phyloP scores from a whole-genome alignment of 345 rosid species.

The Salix dunnii region DNA sequence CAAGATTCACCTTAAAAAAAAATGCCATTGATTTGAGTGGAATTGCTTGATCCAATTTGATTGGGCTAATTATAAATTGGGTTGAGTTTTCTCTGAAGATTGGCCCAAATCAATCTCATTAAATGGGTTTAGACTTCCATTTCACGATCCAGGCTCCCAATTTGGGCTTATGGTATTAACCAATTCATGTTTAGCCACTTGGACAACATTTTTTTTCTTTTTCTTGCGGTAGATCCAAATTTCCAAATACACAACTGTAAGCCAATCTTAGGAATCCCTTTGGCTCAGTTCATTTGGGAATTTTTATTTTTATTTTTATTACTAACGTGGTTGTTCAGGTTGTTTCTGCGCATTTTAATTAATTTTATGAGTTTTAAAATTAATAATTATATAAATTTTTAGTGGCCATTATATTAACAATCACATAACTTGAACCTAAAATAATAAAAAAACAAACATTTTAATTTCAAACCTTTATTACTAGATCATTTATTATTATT shows the following conservation, averaged over 20 bases:
- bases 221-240: too few species aligned
- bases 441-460: too few species aligned
- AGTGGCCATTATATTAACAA: too few species aligned
- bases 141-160: background rate
- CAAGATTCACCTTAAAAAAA: too few species aligned
- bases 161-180: background rate
- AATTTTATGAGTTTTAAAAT: too few species aligned
- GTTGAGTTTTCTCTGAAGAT: background rate
- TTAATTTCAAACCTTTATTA: too few species aligned
- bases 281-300: background rate
- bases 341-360: accelerated
- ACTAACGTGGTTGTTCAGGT: too few species aligned
- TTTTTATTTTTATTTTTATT: too few species aligned
- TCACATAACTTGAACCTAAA: too few species aligned
- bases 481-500: too few species aligned
- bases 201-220: background rate
- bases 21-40: too few species aligned
- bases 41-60: too few species aligned
- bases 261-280: background rate
- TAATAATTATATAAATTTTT: accelerated
- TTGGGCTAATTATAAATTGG: background rate
- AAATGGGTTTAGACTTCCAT: background rate
- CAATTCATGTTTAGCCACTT: background rate
- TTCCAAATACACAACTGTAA: background rate
- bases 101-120: background rate